Evolutionary conservation across 495 filamentous ascomycete genomes (phyloP).

Genomic region (Aspergillus cristatus): DNA sequence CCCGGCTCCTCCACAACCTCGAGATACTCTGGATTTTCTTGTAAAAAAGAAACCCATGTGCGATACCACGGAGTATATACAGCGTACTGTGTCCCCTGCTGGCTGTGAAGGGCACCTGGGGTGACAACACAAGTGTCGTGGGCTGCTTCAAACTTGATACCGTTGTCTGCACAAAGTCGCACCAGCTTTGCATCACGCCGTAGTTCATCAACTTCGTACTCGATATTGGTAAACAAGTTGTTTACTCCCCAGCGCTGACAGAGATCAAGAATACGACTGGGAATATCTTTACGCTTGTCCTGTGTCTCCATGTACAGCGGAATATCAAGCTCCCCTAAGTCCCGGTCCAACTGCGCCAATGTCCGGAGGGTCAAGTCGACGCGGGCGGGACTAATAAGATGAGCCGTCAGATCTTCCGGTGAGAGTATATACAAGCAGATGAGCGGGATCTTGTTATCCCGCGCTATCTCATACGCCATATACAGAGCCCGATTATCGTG

Average conservation of each 20-base stretch:
- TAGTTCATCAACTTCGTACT: slow-evolving; percentile 55
- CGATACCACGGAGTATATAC: slow-evolving; percentile 80
- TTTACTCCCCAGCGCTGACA: slow-evolving; percentile 66
- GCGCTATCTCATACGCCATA: slow-evolving; percentile 58
- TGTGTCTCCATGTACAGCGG: slow-evolving; percentile 70
- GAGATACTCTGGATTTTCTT: slow-evolving; percentile 57
- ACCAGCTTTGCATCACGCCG: slow-evolving; percentile 62
- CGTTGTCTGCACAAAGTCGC: slow-evolving; percentile 45
- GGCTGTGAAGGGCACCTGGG: slow-evolving; percentile 55
- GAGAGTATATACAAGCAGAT: slow-evolving; percentile 74
- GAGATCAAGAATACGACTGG: slow-evolving; percentile 55
- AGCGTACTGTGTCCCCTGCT: slow-evolving; percentile 67
- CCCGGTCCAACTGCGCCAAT: slow-evolving; percentile 52
- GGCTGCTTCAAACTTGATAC: slow-evolving; percentile 52
- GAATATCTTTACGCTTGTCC: slow-evolving; percentile 53
- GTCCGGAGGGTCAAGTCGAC: slow-evolving; percentile 75
- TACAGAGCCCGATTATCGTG: slow-evolving; percentile 66
- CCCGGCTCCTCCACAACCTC: slow-evolving; percentile 48
- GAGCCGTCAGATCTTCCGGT: slow-evolving; percentile 79
- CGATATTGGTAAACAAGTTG: slow-evolving; percentile 46
- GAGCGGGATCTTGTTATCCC: slow-evolving; percentile 53
- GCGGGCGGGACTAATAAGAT: slow-evolving; percentile 59
- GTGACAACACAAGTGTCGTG: slow-evolving; percentile 79
- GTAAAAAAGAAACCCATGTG: slow-evolving; percentile 63
- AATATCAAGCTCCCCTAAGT: slow-evolving; percentile 63